Base-by-base conservation (phyloP, 768 basidiomycete species). In the Amanita pallidorosea region DNA sequence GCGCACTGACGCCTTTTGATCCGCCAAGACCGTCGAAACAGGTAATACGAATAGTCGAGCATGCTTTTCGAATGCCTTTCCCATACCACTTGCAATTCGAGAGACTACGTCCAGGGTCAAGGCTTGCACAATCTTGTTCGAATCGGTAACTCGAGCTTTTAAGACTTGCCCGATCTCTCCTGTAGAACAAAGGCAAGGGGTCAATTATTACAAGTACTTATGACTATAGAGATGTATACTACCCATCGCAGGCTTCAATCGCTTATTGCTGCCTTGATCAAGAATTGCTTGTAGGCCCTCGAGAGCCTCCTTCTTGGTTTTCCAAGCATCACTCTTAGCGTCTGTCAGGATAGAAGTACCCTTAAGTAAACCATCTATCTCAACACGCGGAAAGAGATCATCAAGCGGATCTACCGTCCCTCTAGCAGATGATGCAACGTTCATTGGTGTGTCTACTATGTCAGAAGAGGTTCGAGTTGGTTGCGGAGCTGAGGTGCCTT, bases 281-380 rank as follows among this genome's bases (percentile, higher is more conserved):
- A 99, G 68, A 52, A 91, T 76, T 0, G 78, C 81, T 60, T 90
- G 85, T 15, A 98, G 65, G 0, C 73, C 70, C 64, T 98, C 96
- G 52, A 98, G 72, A 3, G 89, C 93, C 60, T 97, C 95, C 64
- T 99, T 99, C 68, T 94, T 85, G 1, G 80, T 81, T 70, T 98
- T 98, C 95, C 95, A 99, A 0, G 91, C 84, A 56, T 95, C 94
- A 57, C 83, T 95, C 69, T 90, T 93, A 8, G 84, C 74, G 58
- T 92, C 90, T 2, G 81, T 73, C 13, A 96, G 66, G 43, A 94
- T 85, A 4, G 83, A 81, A 0, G 90, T 90, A 20, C 85, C 85
- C 55, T 85, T 85, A 49, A 98, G 70, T 22, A 99, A 66, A 49
- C 78, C 73, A 57, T 98, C 94, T 36, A 98, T 72, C 59, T 99